phyloP scores from a whole-genome alignment of 129 eudicot genomes.

The Kitagawia praeruptora region DNA sequence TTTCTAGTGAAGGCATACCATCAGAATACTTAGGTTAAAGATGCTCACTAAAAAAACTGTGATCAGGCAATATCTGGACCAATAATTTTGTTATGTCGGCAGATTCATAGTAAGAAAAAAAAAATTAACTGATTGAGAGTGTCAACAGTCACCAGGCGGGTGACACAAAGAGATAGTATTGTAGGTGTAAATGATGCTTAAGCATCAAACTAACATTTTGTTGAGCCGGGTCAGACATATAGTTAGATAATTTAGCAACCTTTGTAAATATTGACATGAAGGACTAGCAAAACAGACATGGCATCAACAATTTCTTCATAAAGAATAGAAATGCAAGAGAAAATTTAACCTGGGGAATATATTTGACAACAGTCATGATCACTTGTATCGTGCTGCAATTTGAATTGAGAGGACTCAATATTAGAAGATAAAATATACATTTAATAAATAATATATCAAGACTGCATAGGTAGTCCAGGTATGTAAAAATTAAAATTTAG shows the following conservation, averaged over 20 bases:
- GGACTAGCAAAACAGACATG: neutral
- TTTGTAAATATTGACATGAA: neutral
- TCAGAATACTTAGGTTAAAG: neutral
- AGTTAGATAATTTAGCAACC: neutral
- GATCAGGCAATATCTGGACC: neutral
- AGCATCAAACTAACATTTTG: neutral
- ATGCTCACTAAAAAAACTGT: neutral
- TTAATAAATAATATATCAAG: neutral
- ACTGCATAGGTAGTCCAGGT: neutral
- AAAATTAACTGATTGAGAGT: neutral
- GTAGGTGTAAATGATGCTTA: neutral
- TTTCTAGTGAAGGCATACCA: neutral
- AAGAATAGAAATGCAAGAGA: neutral
- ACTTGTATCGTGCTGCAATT: constrained; percentile 82
- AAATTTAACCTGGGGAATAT: constrained; percentile 73
- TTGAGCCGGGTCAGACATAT: neutral
- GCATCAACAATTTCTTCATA: neutral
- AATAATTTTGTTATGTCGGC: neutral
- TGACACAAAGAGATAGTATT: neutral
- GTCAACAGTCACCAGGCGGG: neutral
- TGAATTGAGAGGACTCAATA: neutral
- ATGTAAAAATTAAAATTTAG: neutral
- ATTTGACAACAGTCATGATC: constrained; percentile 80
- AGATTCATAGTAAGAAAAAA: neutral
- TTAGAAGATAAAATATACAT: neutral